Percentiles rank a stretch among this genome's conserved stretches.
These are phyloP conservation scores for Grigorovia jiainica DNA, from an alignment of 805 yeast species.

Conservation along the genomic window DNA sequence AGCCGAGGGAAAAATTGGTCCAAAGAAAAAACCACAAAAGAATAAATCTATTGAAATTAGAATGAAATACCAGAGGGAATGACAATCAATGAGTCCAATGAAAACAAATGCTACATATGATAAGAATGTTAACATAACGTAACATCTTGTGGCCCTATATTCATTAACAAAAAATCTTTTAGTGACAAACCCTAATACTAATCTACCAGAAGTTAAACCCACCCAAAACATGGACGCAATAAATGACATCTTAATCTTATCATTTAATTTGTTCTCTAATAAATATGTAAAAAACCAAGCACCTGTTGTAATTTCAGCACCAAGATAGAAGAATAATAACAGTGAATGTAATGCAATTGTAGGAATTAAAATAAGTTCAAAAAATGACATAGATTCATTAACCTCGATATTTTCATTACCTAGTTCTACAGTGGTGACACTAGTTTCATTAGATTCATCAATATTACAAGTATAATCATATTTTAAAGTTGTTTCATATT, in stretches of 20 bases:
- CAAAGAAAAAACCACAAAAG: conserved; percentile 49
- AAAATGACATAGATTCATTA: conserved; percentile 4
- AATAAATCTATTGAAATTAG: conserved; percentile 26
- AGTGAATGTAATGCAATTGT: conserved; percentile 40
- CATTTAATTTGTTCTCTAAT: conserved; percentile 44
- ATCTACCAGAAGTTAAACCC: conserved; percentile 58
- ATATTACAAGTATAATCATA: conserved; percentile 22
- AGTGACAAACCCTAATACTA: conserved; percentile 47
- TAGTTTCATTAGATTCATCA: not conserved
- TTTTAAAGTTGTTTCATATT: conserved; percentile 33
- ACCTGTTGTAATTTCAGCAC: conserved; percentile 59
- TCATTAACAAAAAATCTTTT: conserved; percentile 38
- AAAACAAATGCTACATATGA: conserved; percentile 27
- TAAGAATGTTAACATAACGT: conserved; percentile 27
- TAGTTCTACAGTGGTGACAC: not conserved
- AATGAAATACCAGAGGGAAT: conserved; percentile 13
- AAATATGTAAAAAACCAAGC: conserved; percentile 65
- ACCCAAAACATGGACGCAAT: conserved; percentile 66
- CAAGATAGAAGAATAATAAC: conserved; percentile 54
- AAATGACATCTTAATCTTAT: conserved; percentile 42
- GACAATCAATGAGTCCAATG: conserved; percentile 13
- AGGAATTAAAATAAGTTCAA: conserved; percentile 21
- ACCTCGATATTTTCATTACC: conserved; percentile 11
- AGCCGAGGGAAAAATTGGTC: conserved; percentile 68
- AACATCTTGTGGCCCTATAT: conserved; percentile 29